Conservation (phyloP, 306 rosid species). For the Nissolia schottii region DNA sequence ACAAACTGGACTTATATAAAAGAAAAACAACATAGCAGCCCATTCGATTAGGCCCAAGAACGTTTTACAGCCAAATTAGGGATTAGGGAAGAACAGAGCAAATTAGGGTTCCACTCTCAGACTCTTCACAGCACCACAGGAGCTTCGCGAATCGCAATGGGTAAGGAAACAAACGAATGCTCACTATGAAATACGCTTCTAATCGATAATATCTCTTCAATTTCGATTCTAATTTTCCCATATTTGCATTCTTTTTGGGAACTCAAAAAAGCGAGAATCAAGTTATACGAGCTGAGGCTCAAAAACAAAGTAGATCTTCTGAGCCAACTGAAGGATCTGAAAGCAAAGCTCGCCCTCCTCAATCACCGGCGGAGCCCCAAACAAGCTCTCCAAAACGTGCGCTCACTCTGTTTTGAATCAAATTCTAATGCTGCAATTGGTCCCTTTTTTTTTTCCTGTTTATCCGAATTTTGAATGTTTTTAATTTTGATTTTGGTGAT, state of each 20-base stretch:
- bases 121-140: not conserved
- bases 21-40: too few species aligned
- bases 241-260: not conserved
- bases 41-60: too few species aligned
- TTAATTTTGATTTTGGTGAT: not conserved
- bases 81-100: not conserved
- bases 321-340: slow-evolving; percentile 31
- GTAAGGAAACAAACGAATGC: slow-evolving; percentile 11
- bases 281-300: slow-evolving; percentile 21
- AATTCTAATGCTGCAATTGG: too few species aligned
- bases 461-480: not conserved
- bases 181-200: not conserved
- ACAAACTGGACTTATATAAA: too few species aligned
- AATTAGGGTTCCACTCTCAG: not conserved
- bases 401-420: not conserved
- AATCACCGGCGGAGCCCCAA: slow-evolving; percentile 32
- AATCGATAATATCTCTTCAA: not conserved
- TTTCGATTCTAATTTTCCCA: not conserved
- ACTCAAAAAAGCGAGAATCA: slow-evolving; percentile 11
- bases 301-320: slow-evolving; percentile 30
- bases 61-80: too few species aligned
- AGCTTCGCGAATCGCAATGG: slow-evolving; percentile 21
- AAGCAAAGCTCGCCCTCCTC: slow-evolving; percentile 33
- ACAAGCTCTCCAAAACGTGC: slow-evolving; percentile 35
- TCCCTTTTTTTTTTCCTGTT: too few species aligned